Evolutionary conservation across 2,329 filamentous ascomycete genomes (phyloP), one percentile per base, ranked within the genome.

Genomic region (Fusarium xyrophilum): DNA sequence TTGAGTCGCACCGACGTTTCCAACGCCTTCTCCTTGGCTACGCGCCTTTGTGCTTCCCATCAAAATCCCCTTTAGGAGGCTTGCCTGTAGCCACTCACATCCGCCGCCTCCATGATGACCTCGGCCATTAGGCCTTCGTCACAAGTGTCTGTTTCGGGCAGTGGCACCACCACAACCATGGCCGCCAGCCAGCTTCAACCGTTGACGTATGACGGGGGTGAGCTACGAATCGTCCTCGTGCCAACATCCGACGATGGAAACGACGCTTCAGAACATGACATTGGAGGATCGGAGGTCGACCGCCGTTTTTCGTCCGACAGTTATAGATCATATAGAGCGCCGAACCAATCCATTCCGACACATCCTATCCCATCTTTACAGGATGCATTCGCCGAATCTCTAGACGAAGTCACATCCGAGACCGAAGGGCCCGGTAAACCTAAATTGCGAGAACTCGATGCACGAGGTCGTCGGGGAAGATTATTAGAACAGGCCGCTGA

Each of bases 351-450:
- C 39, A 77, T 78, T 44, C 78, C 78, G 17, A 68, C 70, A 15
- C 93, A 96, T 75, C 93, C 93, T 10, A 89, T 96, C 53, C 81
- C 87, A 19, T 85, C 86, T 32, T 91, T 96, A 87, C 93, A 96
- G 77, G 87, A 86, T 65, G 91, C 93, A 65, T 96, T 96, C 76
- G 89, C 91, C 72, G 93, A 96, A 79, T 95, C 92, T 4, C 87
- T 96, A 71, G 81, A 88, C 60, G 93, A 96, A 75, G 89, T 89
- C 35, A 87, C 87, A 17, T 81, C 82, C n/a, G 81, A 79, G 14
- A 36, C 55, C 14, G 77, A 79, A 6, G 79, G 79, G 15, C 69
- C 65, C 9, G 71, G 71, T 13, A 87, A 88, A 69, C 86, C 86
- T 1, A 86, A 84, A 75, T 79, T 85, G 60, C 82, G 81, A 50